Conservation (phyloP, 768 basidiomycete species). For the Chiua virens region DNA sequence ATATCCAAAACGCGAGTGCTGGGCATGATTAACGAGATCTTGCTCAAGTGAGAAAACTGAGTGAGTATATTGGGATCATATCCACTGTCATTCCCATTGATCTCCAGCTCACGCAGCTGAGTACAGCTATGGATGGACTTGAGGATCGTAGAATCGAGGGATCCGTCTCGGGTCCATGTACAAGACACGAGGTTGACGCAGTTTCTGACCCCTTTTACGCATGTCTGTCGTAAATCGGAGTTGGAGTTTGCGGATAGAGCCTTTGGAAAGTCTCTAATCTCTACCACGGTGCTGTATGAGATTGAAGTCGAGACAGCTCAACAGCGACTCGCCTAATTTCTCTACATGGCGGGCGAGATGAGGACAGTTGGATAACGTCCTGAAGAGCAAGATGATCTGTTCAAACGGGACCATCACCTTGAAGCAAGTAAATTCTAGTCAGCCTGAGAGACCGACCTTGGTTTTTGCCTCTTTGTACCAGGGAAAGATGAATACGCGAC, state of each 20-base stretch:
- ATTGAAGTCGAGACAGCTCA: not conserved
- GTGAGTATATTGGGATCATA: conserved; percentile 51
- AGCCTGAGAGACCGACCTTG: conserved; percentile 48
- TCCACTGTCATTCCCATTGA: conserved; percentile 62
- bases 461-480: conserved; percentile 69
- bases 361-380: conserved; percentile 53
- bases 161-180: conserved; percentile 81
- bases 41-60: conserved; percentile 50
- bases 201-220: conserved; percentile 54
- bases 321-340: conserved; percentile 50
- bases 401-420: not conserved
- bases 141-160: conserved; percentile 60
- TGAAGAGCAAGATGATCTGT: conserved; percentile 63
- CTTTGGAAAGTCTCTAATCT: conserved; percentile 75
- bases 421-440: not conserved
- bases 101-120: conserved; percentile 56
- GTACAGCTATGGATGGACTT: conserved; percentile 44
- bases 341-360: conserved; percentile 59
- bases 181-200: conserved; percentile 62
- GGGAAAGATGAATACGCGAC: conserved; percentile 58
- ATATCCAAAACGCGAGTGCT: conserved; percentile 50
- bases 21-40: conserved; percentile 76
- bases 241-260: conserved; percentile 32
- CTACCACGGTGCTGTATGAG: conserved; percentile 35
- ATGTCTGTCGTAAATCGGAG: conserved; percentile 38